A percentile compares a stretch with the other conserved stretches of the same genome.
These are phyloP conservation scores for Penicillium sp. DNA, from an alignment of 2,329 filamentous ascomycete species.

Conservation along the genomic window DNA sequence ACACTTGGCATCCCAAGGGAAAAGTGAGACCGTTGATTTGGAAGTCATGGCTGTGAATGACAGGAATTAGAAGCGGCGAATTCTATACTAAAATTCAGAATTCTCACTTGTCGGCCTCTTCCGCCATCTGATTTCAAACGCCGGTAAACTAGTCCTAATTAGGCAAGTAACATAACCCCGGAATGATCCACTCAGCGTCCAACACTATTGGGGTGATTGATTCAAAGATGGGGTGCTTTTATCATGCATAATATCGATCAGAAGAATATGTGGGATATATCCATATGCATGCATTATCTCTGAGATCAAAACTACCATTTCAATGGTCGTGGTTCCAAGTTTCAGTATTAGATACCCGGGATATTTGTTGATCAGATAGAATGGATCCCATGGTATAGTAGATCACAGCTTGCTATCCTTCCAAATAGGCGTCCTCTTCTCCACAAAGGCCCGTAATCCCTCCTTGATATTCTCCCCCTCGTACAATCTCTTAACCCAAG, in stretches of 20 bases:
- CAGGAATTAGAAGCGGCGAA: background rate
- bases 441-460: slow-evolving; percentile 72
- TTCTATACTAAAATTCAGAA: background rate
- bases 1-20: slow-evolving; percentile 23
- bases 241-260: too few relatives aligned
- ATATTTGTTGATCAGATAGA: background rate
- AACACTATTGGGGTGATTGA: background rate
- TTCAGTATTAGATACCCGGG: too few relatives aligned
- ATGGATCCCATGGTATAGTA: background rate
- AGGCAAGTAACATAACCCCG: background rate
- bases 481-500: slow-evolving; percentile 60
- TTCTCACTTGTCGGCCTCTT: background rate
- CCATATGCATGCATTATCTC: too few relatives aligned
- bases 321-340: too few relatives aligned
- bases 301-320: too few relatives aligned
- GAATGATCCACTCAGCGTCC: too few relatives aligned
- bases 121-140: background rate
- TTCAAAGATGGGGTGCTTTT: too few relatives aligned
- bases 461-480: slow-evolving; percentile 72
- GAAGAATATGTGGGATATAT: too few relatives aligned
- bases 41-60: slow-evolving; percentile 4
- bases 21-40: slow-evolving; percentile 4
- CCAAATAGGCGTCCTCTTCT: slow-evolving; percentile 71
- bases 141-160: background rate
- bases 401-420: slow-evolving; percentile 38